These are phyloP conservation scores for Arxiozyma bovina DNA, from an alignment of 1,139 yeast genomes.

Conservation along the genomic window DNA sequence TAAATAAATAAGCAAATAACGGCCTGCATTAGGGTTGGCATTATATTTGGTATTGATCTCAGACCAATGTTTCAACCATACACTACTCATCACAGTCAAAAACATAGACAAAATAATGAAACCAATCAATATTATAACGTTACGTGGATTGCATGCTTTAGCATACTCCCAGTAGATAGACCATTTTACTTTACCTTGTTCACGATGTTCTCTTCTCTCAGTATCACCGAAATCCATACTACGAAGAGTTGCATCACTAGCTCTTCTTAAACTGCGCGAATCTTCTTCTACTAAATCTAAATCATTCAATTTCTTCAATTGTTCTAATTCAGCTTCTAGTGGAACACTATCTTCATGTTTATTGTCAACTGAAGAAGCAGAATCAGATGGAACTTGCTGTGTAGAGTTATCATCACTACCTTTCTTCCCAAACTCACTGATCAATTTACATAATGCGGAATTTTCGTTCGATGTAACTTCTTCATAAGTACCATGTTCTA, in stretches of 20 bases:
- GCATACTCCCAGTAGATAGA: conserved; percentile 76
- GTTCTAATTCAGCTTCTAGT: conserved; percentile 31
- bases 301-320: conserved; percentile 28
- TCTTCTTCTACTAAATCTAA: conserved; percentile 25
- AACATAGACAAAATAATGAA: conserved; percentile 50
- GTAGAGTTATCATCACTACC: conserved; percentile 14
- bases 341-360: conserved; percentile 23
- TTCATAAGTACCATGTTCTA: conserved; percentile 67
- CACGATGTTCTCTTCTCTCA: conserved; percentile 63
- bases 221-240: conserved; percentile 39
- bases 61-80: conserved; percentile 98
- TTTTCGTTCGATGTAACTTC: conserved; percentile 40
- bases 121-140: conserved; percentile 49
- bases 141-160: conserved; percentile 72
- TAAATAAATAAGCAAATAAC: conserved; percentile 68
- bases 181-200: conserved; percentile 94
- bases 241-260: conserved; percentile 53
- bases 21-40: conserved; percentile 58
- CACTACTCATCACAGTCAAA: conserved; percentile 55
- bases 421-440: conserved; percentile 67
- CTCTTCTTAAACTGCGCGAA: conserved; percentile 52
- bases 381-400: conserved; percentile 7
- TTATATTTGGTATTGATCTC: conserved; percentile 69
- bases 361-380: conserved; percentile 8
- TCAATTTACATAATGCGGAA: conserved; percentile 52